Percentiles rank a stretch among this genome's conserved stretches.
Evolutionary conservation across 306 rosid species (phyloP).

Genomic region (Prinsepia uniflora): DNA sequence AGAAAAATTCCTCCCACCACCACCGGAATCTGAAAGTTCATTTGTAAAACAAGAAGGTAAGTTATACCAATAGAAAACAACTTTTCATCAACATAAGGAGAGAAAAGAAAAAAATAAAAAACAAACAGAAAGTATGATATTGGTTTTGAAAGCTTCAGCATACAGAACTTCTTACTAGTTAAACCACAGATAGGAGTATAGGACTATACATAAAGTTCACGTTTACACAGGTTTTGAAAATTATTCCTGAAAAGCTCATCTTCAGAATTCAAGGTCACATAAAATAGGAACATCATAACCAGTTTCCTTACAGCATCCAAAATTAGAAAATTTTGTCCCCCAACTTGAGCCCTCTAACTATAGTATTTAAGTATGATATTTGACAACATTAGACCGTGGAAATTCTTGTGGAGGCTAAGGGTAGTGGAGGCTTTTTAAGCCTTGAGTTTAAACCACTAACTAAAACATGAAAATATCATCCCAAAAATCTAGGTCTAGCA

Average conservation of each 20-base stretch:
- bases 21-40: slow-evolving; percentile 42
- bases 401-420: too few species aligned
- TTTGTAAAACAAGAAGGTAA: slow-evolving; percentile 18
- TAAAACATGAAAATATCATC: background rate
- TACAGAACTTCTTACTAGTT: background rate
- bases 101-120: too few species aligned
- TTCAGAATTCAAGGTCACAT: background rate
- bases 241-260: background rate
- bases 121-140: too few species aligned
- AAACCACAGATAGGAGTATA: too few species aligned
- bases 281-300: background rate
- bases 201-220: too few species aligned
- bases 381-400: too few species aligned
- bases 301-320: background rate
- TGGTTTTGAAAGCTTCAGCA: background rate
- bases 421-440: background rate
- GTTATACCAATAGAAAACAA: slow-evolving; percentile 8
- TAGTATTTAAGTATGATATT: too few species aligned
- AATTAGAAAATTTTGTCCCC: background rate
- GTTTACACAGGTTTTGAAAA: background rate
- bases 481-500: background rate
- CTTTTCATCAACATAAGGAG: background rate
- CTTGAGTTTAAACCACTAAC: background rate
- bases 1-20: slow-evolving; percentile 45
- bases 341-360: background rate